Conservation (phyloP, 495 filamentous ascomycete species). For the Trichoderma asperelloides region DNA sequence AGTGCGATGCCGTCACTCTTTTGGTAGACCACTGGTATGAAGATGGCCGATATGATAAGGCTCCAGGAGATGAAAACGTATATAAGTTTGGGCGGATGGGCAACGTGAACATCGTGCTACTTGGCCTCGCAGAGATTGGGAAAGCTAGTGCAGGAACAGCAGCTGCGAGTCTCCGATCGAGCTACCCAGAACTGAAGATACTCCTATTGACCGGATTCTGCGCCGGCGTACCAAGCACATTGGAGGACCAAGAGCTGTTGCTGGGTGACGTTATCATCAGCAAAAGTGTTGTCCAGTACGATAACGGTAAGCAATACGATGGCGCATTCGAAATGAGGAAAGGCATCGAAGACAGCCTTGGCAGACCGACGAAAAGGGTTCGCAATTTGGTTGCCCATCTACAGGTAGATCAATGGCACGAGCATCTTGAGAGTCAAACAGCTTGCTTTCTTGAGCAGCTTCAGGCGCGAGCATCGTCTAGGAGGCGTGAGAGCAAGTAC, state of each 20-base stretch:
- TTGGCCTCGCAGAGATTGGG: slow-evolving; percentile 23
- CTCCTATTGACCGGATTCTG: slow-evolving; percentile 24
- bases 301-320: not conserved
- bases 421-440: not conserved
- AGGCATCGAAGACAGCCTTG: not conserved
- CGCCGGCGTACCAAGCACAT: slow-evolving; percentile 19
- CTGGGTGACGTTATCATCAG: slow-evolving; percentile 39
- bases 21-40: slow-evolving; percentile 23
- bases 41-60: slow-evolving; percentile 16
- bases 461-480: not conserved
- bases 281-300: slow-evolving; percentile 22
- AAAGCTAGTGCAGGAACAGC: slow-evolving; percentile 22
- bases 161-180: slow-evolving; percentile 20
- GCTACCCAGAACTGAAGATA: slow-evolving; percentile 18
- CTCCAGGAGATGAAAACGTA: slow-evolving; percentile 20
- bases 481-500: not conserved
- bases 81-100: slow-evolving; percentile 31
- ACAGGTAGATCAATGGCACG: not conserved
- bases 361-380: not conserved
- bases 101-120: slow-evolving; percentile 26
- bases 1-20: slow-evolving; percentile 22
- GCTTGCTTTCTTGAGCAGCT: not conserved
- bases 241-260: slow-evolving; percentile 18
- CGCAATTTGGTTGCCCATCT: not conserved
- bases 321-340: not conserved